Evolutionary conservation across 1,139 yeast genomes (phyloP).

Genomic region (Citeromyces siamensis): DNA sequence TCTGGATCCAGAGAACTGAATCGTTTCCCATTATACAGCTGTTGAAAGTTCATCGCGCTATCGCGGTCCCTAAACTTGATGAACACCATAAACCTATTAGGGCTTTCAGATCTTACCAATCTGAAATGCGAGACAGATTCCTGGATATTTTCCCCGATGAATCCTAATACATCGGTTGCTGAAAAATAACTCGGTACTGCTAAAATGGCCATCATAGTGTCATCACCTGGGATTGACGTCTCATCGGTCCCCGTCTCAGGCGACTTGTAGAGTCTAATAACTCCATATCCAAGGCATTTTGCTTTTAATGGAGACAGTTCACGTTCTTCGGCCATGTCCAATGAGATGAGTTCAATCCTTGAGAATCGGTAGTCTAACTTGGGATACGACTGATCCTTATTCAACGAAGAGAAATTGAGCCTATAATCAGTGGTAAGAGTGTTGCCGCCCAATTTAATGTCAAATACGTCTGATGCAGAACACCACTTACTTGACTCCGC

Average conservation of each 20-base stretch:
- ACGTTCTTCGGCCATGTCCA: conserved; percentile 16
- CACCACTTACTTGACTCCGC: neutral
- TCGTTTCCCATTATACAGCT: conserved; percentile 55
- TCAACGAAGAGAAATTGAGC: neutral
- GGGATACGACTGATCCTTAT: neutral
- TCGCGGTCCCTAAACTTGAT: conserved; percentile 53
- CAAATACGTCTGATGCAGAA: neutral
- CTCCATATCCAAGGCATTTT: conserved; percentile 57
- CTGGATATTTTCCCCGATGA: conserved; percentile 51
- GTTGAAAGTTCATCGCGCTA: conserved; percentile 51
- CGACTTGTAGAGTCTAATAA: conserved; percentile 50
- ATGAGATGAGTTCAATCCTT: conserved; percentile 17
- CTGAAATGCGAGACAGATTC: conserved; percentile 61
- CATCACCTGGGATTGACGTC: conserved; percentile 29
- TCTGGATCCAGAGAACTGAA: conserved; percentile 90
- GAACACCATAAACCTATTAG: conserved; percentile 65
- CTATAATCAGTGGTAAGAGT: neutral
- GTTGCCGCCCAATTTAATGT: neutral
- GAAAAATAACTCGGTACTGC: conserved; percentile 86
- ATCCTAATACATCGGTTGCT: conserved; percentile 73
- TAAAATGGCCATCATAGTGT: conserved; percentile 60
- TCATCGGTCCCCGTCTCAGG: conserved; percentile 16
- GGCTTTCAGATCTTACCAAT: conserved; percentile 51
- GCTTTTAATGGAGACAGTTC: conserved; percentile 26
- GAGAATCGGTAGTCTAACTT: conserved; percentile 21